Evolutionary conservation across 208 protist species (phyloP), one percentile per base, ranked within the genome.

Genomic region (Leishmania lainsoni): DNA sequence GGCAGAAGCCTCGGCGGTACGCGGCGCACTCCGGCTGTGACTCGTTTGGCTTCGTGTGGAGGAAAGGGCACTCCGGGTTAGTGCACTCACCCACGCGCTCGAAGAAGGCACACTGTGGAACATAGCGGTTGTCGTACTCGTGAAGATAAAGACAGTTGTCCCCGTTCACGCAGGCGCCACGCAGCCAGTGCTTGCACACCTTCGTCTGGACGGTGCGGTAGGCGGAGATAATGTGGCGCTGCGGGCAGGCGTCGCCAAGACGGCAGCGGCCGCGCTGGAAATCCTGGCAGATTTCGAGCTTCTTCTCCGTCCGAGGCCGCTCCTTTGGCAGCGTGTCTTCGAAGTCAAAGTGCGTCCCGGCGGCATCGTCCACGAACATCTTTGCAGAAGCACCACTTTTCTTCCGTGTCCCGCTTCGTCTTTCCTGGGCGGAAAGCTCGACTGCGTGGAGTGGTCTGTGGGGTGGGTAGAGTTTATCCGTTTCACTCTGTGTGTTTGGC

Each of bases 141-240:
- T 99, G 98, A 56, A 99, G 83, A 83, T 97, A 99, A 56, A 99
- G 92, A 82, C 98, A 99, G 80, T 98, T 91, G 52, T 98, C 95
- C 9, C 97, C 98, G 80, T 99, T 99, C 56, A 98, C 99, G 83
- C 98, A 99, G 20, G 99, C 88, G 32, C 98, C 98, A 76, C 98
- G 92, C 56, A 99, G 87, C 98, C 98, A 99, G 88, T 99, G 98
- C 85, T 99, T 99, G 87, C 98, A 99, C 63, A 99, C 98, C 80
- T 95, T 93, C 20, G 87, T 81, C 61, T 95, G 91, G 75, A 95
- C 89, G 49, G 87, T 90, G 74, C 88, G 87, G 65, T 88, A 86
- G 59, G 86, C 73, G 16, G 94, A 94, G 74, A 96, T 84, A 63
- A 97, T 87, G 88, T 99, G 98, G 39, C 96, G 97, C 78, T 98